These are phyloP conservation scores for Pichia occidentalis DNA, from an alignment of 805 yeast genomes.

Conservation along the genomic window DNA sequence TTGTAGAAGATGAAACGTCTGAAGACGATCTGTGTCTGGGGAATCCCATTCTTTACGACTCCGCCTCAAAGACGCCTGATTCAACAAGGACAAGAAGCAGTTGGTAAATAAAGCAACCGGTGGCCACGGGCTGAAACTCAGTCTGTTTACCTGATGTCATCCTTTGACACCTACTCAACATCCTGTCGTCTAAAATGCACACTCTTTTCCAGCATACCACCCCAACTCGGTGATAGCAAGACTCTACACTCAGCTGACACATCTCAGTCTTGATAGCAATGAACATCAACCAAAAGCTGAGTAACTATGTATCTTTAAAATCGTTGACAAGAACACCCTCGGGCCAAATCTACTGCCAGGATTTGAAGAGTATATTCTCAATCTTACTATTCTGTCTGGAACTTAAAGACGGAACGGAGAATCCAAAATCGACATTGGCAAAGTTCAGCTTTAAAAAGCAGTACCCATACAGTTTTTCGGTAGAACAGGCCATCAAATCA, in stretches of 20 bases:
- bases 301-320: conserved; percentile 9
- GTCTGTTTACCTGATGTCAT: too few species aligned
- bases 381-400: conserved; percentile 39
- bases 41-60: too few species aligned
- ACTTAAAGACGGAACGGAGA: conserved; percentile 19
- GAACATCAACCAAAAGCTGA: conserved; percentile 1
- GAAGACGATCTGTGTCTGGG: too few species aligned
- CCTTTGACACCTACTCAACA: too few species aligned
- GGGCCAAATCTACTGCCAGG: conserved; percentile 49
- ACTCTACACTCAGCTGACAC: background rate
- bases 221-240: too few species aligned
- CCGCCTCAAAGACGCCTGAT: too few species aligned
- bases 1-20: too few species aligned
- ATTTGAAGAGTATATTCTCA: conserved; percentile 55
- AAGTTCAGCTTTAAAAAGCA: conserved; percentile 13
- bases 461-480: conserved; percentile 48
- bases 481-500: conserved; percentile 42
- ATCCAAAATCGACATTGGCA: background rate
- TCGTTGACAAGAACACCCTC: conserved; percentile 36
- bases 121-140: too few species aligned
- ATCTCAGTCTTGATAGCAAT: background rate
- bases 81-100: too few species aligned
- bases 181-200: too few species aligned
- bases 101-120: too few species aligned
- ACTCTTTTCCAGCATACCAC: too few species aligned